A percentile compares a stretch with the other conserved stretches of the same genome.
These are phyloP conservation scores for Chalciporus piperatus DNA, from an alignment of 768 basidiomycete species.

Conservation along the genomic window DNA sequence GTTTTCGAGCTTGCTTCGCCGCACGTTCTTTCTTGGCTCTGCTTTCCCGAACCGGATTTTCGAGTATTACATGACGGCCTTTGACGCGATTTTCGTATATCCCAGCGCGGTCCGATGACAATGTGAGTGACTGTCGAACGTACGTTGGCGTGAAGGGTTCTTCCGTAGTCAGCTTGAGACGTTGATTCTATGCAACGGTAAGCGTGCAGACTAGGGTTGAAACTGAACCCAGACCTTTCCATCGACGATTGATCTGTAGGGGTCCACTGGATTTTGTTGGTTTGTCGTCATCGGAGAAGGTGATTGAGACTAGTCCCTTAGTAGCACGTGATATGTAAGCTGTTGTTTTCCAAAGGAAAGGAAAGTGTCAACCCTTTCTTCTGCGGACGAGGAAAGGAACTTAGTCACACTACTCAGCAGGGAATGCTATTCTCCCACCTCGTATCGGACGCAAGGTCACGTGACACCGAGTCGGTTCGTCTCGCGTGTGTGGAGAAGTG, in stretches of 20 bases:
- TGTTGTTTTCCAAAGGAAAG: too few relatives aligned
- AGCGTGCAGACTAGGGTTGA: neutral
- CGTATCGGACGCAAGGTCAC: too few relatives aligned
- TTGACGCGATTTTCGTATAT: constrained; percentile 67
- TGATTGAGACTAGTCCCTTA: too few relatives aligned
- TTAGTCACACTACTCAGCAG: too few relatives aligned
- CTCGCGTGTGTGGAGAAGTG: too few relatives aligned
- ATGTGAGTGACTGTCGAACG: constrained; percentile 55
- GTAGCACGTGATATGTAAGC: too few relatives aligned
- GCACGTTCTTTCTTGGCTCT: constrained; percentile 48
- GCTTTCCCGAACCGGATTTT: constrained; percentile 64
- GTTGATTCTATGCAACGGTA: constrained; percentile 27
- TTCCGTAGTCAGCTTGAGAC: constrained; percentile 35
- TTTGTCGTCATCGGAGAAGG: constrained; percentile 8
- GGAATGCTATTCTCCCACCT: too few relatives aligned
- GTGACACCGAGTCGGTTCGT: too few relatives aligned
- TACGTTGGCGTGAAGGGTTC: constrained; percentile 62
- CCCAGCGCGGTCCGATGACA: constrained; percentile 51
- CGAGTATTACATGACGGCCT: constrained; percentile 62
- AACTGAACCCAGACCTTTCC: constrained; percentile 12
- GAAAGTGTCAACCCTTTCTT: too few relatives aligned
- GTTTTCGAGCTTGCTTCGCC: constrained; percentile 45
- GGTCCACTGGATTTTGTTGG: constrained; percentile 16
- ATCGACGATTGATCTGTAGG: constrained; percentile 22
- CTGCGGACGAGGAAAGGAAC: too few relatives aligned